Evolutionary conservation across 306 rosid species (phyloP).

Genomic region (Vachellia collinsii): DNA sequence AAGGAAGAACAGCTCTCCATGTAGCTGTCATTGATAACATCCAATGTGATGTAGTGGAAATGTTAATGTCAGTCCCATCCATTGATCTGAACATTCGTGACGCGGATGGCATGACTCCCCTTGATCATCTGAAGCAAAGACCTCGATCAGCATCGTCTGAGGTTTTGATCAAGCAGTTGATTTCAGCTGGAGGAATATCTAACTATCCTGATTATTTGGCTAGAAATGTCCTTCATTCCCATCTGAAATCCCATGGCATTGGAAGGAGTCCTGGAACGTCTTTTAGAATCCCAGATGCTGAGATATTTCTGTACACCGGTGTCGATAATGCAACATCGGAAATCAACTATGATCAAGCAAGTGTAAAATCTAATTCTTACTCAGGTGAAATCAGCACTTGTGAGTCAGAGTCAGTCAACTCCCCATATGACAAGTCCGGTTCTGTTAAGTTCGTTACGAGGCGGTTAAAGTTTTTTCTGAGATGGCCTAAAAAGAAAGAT

Average conservation of each 20-base stretch:
- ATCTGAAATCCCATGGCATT: conserved; percentile 67
- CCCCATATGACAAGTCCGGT: conserved; percentile 47
- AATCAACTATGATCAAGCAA: conserved; percentile 48
- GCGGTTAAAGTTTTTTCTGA: conserved; percentile 68
- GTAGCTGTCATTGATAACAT: conserved; percentile 63
- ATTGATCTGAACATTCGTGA: conserved; percentile 69
- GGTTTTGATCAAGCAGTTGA: conserved; percentile 67
- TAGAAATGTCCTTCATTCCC: conserved; percentile 60
- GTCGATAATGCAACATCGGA: conserved; percentile 64
- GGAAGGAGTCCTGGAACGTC: conserved; percentile 85
- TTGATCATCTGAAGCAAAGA: conserved; percentile 72
- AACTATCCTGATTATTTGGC: conserved; percentile 46
- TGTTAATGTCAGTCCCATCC: conserved; percentile 66
- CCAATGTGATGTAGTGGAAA: conserved; percentile 65
- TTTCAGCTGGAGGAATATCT: conserved; percentile 74
- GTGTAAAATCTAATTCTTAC: conserved; percentile 44
- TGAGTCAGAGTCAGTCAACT: conserved; percentile 48
- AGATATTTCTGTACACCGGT: conserved; percentile 82
- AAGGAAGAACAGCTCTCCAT: conserved; percentile 90
- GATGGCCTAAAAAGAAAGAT: conserved; percentile 64
- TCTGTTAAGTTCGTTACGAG: conserved; percentile 51
- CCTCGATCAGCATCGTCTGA: conserved; percentile 68
- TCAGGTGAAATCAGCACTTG: conserved; percentile 51
- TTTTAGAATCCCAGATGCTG: conserved; percentile 88
- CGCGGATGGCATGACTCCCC: conserved; percentile 72